Percentiles rank a stretch among this genome's conserved stretches.
These are phyloP conservation scores for Moringa oleifera DNA, from an alignment of 345 rosid species.

Conservation along the genomic window DNA sequence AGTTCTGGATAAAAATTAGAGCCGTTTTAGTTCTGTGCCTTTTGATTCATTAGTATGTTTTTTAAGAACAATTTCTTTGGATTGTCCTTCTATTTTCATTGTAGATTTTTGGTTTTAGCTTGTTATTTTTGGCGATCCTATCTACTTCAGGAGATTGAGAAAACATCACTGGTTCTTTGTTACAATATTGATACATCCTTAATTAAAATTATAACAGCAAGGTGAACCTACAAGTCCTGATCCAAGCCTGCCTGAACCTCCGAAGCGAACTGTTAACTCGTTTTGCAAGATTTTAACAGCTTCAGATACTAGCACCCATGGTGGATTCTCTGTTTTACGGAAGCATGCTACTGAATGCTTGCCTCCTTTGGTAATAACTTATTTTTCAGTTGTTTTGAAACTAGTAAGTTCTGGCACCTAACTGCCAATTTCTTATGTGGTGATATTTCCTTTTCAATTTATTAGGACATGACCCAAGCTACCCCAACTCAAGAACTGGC, in stretches of 20 bases:
- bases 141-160: no score
- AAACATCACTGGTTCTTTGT: no score
- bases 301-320: conserved; percentile 94
- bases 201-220: conserved; percentile 54
- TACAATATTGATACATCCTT: no score
- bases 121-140: no score
- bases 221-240: conserved; percentile 52
- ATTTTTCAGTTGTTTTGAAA: not conserved
- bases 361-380: conserved; percentile 51
- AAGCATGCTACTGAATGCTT: conserved; percentile 85
- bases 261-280: conserved; percentile 46
- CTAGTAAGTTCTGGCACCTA: not conserved
- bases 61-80: not conserved
- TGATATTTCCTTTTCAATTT: not conserved
- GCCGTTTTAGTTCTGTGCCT: not conserved
- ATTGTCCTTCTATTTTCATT: not conserved
- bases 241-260: conserved; percentile 35
- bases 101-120: no score
- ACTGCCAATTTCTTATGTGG: not conserved
- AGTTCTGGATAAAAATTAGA: not conserved
- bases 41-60: no score
- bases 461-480: conserved; percentile 47
- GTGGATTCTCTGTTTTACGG: conserved; percentile 88
- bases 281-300: conserved; percentile 87
- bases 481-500: conserved; percentile 66